These are phyloP conservation scores for Centaurea solstitialis DNA, from an alignment of 129 eudicot genomes.

Conservation along the genomic window DNA sequence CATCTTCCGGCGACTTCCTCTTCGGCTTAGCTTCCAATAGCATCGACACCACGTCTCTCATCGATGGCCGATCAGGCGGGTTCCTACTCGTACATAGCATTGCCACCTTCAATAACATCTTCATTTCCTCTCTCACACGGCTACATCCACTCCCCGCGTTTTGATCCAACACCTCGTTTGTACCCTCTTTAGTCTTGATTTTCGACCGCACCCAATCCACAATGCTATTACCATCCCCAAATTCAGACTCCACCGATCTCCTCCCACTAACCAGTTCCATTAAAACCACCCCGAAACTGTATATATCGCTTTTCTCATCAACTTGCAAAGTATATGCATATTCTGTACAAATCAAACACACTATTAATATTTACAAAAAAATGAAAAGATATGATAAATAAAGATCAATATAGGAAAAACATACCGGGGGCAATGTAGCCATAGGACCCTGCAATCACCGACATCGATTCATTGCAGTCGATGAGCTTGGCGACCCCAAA, in stretches of 20 bases:
- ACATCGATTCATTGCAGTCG: slow-evolving; percentile 86
- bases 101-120: slow-evolving; percentile 68
- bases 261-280: slow-evolving; percentile 86
- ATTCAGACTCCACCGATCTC: slow-evolving; percentile 77
- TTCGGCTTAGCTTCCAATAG: slow-evolving; percentile 86
- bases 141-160: slow-evolving; percentile 85
- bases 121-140: slow-evolving; percentile 83
- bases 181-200: slow-evolving; percentile 56
- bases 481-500: slow-evolving; percentile 97
- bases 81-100: slow-evolving; percentile 82
- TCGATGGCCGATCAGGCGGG: slow-evolving; percentile 90
- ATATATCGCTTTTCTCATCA: slow-evolving; percentile 98
- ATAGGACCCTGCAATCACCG: slow-evolving; percentile 97
- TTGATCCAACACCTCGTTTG: slow-evolving; percentile 58
- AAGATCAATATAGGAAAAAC: background rate
- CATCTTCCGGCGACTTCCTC: slow-evolving; percentile 61
- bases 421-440: slow-evolving; percentile 99
- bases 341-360: slow-evolving; percentile 51
- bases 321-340: slow-evolving; percentile 96
- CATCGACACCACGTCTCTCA: slow-evolving; percentile 98
- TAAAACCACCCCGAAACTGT: slow-evolving; percentile 85
- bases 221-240: slow-evolving; percentile 94
- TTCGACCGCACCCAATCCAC: slow-evolving; percentile 92
- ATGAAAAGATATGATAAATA: background rate
- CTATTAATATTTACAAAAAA: background rate